Percentiles rank a stretch among this genome's conserved stretches.
These are phyloP conservation scores for Arthrobotrys conoides DNA, from an alignment of 2,329 filamentous ascomycete species.

Conservation along the genomic window DNA sequence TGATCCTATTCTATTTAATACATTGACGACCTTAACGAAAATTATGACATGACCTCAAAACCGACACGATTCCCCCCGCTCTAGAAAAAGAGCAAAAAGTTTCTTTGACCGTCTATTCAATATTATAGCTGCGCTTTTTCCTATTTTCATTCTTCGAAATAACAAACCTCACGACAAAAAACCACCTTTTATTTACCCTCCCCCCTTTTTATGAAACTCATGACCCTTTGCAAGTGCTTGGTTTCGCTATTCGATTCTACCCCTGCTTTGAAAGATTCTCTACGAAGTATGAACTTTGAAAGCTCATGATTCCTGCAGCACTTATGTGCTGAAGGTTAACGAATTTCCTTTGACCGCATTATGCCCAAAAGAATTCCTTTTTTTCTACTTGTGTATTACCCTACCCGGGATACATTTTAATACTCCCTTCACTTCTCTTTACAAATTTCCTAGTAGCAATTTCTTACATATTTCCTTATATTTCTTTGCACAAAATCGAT, in stretches of 20 bases:
- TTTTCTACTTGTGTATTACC: neutral
- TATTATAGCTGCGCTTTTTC: slow-evolving; percentile 36
- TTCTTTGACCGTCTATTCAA: slow-evolving; percentile 28
- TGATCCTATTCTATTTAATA: slow-evolving; percentile 35
- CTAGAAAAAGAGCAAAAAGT: slow-evolving; percentile 55
- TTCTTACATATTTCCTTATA: slow-evolving; percentile 15
- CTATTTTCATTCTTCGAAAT: slow-evolving; percentile 23
- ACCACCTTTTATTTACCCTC: slow-evolving; percentile 3
- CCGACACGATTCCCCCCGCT: slow-evolving; percentile 32
- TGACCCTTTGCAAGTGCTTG: slow-evolving; percentile 51
- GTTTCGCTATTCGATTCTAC: slow-evolving; percentile 60
- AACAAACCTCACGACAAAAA: slow-evolving; percentile 28
- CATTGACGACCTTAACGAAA: slow-evolving; percentile 39
- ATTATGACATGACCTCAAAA: slow-evolving; percentile 48
- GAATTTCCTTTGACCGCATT: slow-evolving; percentile 49
- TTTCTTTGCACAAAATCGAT: slow-evolving; percentile 8
- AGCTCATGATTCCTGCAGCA: slow-evolving; percentile 6
- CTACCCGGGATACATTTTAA: slow-evolving; percentile 17
- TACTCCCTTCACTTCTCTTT: slow-evolving; percentile 35
- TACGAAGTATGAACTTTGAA: slow-evolving; percentile 31
- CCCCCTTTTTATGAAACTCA: slow-evolving; percentile 39
- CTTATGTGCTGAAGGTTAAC: slow-evolving; percentile 39
- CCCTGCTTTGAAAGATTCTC: slow-evolving; percentile 40
- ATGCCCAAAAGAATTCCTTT: slow-evolving; percentile 32
- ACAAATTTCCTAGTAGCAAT: slow-evolving; percentile 12